phyloP scores from a whole-genome alignment of 2,329 filamentous ascomycete species.

The Cladosporium sp. region DNA sequence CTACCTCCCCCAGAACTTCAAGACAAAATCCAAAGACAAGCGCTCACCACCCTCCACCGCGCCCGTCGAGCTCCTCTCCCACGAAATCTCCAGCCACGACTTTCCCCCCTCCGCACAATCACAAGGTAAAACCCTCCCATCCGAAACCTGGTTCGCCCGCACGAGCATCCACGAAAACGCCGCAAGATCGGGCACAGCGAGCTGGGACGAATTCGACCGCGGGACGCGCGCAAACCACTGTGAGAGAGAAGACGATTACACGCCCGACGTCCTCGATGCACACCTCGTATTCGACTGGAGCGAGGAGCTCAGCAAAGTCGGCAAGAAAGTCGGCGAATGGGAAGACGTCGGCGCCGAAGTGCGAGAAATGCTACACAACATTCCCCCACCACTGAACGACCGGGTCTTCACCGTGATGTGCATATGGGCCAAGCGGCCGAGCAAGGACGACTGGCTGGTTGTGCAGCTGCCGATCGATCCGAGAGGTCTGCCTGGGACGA shows the following conservation, averaged over 20 bases:
- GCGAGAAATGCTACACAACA: conserved; percentile 62
- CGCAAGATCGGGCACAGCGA: conserved; percentile 50
- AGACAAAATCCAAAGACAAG: conserved; percentile 46
- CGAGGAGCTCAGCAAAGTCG: conserved; percentile 27
- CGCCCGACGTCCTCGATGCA: conserved; percentile 51
- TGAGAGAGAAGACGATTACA: conserved; percentile 55
- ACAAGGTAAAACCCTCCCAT: conserved; percentile 14
- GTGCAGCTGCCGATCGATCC: conserved; percentile 37
- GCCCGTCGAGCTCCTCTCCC: conserved; percentile 52
- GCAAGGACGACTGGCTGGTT: conserved; percentile 28
- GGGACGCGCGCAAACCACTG: conserved; percentile 58
- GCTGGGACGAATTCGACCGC: conserved; percentile 60
- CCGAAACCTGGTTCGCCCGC: conserved; percentile 62
- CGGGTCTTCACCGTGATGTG: conserved; percentile 66
- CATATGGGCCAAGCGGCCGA: conserved; percentile 43
- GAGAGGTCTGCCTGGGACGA: conserved; percentile 29
- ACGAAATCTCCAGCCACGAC: conserved; percentile 44
- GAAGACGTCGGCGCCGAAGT: conserved; percentile 41
- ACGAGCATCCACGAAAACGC: conserved; percentile 58
- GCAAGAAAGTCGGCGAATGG: conserved; percentile 25
- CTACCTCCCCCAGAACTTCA: conserved; percentile 53
- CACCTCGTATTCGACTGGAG: conserved; percentile 43
- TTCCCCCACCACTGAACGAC: conserved; percentile 57
- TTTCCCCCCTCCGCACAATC: conserved; percentile 31
- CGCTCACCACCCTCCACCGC: conserved; percentile 47